Evolutionary conservation across 208 protist genomes (phyloP).

Genomic region (Trypanosoma congolense): DNA sequence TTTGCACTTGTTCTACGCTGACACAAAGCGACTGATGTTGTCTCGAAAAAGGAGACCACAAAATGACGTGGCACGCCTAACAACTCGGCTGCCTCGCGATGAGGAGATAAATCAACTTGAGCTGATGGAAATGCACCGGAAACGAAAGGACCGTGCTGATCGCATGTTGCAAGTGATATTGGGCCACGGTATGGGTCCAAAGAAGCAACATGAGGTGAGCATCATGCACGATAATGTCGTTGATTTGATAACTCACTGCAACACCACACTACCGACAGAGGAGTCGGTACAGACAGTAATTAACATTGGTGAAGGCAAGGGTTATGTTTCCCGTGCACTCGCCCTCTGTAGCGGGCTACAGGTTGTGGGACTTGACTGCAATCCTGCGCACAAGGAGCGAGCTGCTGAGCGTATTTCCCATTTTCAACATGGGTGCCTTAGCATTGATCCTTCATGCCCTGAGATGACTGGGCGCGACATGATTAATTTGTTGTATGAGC

Average conservation of each 20-base stretch:
- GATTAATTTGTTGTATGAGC: conserved; percentile 73
- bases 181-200: conserved; percentile 66
- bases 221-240: conserved; percentile 66
- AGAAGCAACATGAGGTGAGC: conserved; percentile 86
- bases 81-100: conserved; percentile 16
- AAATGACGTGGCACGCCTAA: conserved; percentile 52
- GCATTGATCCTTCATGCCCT: conserved; percentile 15
- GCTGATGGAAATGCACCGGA: background rate
- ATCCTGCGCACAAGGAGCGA: conserved; percentile 76
- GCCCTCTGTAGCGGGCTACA: conserved; percentile 75
- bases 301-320: conserved; percentile 90
- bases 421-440: conserved; percentile 44
- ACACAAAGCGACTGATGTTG: conserved; percentile 26
- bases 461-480: conserved; percentile 21
- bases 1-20: conserved; percentile 23
- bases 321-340: conserved; percentile 79
- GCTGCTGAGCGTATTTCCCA: conserved; percentile 53
- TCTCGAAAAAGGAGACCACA: conserved; percentile 15
- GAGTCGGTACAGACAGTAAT: conserved; percentile 51
- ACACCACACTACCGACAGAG: background rate
- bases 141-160: conserved; percentile 11
- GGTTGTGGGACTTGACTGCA: conserved; percentile 87
- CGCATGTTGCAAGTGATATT: conserved; percentile 57
- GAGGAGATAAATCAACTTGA: background rate
- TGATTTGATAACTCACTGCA: conserved; percentile 55